Conservation (phyloP, 2,329 filamentous ascomycete species). For the Ceratocystis huliohia region DNA sequence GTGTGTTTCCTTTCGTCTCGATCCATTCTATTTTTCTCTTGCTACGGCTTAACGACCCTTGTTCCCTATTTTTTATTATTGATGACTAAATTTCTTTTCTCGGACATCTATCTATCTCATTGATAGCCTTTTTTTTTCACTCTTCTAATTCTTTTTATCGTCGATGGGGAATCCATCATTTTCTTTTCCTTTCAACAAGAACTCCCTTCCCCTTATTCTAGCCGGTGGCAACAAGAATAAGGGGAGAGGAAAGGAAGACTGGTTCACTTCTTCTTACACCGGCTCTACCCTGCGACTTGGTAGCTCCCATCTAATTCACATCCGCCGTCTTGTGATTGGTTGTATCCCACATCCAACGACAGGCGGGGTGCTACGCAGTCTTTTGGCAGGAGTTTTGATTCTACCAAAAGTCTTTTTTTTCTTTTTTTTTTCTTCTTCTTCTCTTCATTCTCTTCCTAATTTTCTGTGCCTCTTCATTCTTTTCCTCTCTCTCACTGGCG, state of each 20-base stretch:
- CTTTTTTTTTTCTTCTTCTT: not conserved
- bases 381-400: not conserved
- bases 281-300: not conserved
- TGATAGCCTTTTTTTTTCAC: not conserved
- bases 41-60: not conserved
- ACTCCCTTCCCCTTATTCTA: not conserved
- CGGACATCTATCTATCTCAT: not conserved
- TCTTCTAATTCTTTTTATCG: not conserved
- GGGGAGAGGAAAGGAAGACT: not conserved
- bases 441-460: not conserved
- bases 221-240: not conserved
- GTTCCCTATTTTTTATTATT: not conserved
- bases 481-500: not conserved
- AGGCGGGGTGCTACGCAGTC: not conserved
- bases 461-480: not conserved
- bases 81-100: not conserved
- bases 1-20: not conserved
- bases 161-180: not conserved
- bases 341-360: not conserved
- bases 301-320: not conserved
- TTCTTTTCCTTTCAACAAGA: not conserved
- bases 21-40: not conserved
- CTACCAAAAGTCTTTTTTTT: not conserved
- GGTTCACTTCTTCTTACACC: not conserved
- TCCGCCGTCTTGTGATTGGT: slow-evolving; percentile 5